phyloP scores from a whole-genome alignment of 2,329 filamentous ascomycete genomes.

The Xylaria sp. region DNA sequence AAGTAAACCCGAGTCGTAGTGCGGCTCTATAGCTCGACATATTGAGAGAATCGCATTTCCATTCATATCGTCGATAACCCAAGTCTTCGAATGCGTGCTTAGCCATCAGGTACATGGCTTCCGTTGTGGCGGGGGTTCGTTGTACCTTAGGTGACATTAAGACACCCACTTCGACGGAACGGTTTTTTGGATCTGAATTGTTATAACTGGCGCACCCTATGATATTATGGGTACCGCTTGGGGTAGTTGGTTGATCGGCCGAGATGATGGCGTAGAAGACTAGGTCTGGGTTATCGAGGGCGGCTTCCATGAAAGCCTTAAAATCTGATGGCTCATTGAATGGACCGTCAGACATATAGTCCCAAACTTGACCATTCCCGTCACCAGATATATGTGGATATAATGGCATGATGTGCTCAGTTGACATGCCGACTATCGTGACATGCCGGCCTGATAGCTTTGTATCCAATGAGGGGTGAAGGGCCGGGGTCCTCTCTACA shows the following conservation, averaged over 20 bases:
- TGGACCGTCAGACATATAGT: conserved; percentile 44
- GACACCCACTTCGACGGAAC: conserved; percentile 68
- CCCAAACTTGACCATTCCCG: conserved; percentile 43
- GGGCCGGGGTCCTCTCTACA: conserved; percentile 34
- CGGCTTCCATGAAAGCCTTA: conserved; percentile 34
- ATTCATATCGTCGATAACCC: conserved; percentile 67
- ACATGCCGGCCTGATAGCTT: conserved; percentile 40
- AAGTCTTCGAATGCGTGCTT: conserved; percentile 63
- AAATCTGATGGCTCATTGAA: conserved; percentile 40
- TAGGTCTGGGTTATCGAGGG: conserved; percentile 37
- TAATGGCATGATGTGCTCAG: conserved; percentile 38
- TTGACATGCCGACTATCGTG: conserved; percentile 38
- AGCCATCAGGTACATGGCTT: conserved; percentile 66
- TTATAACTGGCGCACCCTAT: conserved; percentile 50
- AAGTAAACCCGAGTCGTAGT: conserved; percentile 65
- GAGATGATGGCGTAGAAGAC: conserved; percentile 45
- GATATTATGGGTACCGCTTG: conserved; percentile 30
- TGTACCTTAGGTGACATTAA: conserved; percentile 62
- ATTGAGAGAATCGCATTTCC: conserved; percentile 71
- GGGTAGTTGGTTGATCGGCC: conserved; percentile 21
- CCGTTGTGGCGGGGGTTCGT: conserved; percentile 65
- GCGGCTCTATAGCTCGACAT: conserved; percentile 64
- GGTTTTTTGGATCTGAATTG: conserved; percentile 58
- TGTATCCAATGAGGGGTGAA: conserved; percentile 36
- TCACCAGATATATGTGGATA: conserved; percentile 42